Percentiles rank a stretch among this genome's conserved stretches.
phyloP scores from a whole-genome alignment of 345 rosid genomes.

The Bruguiera parviflora region DNA sequence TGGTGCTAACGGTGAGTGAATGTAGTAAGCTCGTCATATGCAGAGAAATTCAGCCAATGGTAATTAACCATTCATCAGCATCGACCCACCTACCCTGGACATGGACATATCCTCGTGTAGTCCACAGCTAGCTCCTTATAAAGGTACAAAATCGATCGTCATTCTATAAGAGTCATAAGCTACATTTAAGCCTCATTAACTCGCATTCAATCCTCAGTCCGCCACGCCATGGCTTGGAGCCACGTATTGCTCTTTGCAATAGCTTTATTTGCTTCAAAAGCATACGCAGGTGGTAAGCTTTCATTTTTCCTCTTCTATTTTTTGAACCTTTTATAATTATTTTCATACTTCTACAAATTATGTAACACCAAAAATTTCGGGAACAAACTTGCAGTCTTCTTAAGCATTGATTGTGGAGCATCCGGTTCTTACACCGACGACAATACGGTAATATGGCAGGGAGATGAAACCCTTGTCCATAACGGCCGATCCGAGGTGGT shows the following conservation, averaged over 20 bases:
- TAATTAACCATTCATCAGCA: too few species aligned
- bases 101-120: too few species aligned
- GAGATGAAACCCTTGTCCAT: constrained; percentile 15
- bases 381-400: constrained; percentile 8
- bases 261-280: constrained; percentile 18
- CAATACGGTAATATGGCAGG: constrained; percentile 12
- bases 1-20: too few species aligned
- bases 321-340: not conserved
- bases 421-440: constrained; percentile 3
- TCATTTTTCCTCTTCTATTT: not conserved
- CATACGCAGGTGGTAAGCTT: constrained; percentile 22
- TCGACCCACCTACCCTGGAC: too few species aligned
- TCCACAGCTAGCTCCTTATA: too few species aligned
- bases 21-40: too few species aligned
- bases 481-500: not conserved
- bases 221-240: constrained; percentile 15
- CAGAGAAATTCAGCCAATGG: too few species aligned
- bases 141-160: too few species aligned
- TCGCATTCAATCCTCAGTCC: not conserved
- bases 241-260: constrained; percentile 12
- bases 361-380: not conserved
- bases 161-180: too few species aligned
- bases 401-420: constrained; percentile 21
- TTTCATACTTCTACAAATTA: not conserved
- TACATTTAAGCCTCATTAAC: not conserved